Evolutionary conservation across 495 filamentous ascomycete genomes (phyloP).

Genomic region (Podospora pseudoanserina): DNA sequence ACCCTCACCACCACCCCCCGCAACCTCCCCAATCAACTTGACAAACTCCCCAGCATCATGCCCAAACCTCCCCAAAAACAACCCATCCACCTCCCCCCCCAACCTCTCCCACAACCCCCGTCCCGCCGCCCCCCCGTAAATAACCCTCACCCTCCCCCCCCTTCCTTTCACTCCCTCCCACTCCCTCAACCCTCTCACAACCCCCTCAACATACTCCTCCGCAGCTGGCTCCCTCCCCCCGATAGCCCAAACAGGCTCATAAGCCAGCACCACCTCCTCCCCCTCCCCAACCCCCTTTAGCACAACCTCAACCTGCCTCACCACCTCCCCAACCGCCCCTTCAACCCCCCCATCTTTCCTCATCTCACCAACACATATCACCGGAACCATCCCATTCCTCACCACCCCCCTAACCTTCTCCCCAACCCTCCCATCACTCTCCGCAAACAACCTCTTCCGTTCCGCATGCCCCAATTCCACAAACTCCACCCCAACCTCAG

Average conservation of each 20-base stretch:
- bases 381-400: constrained; percentile 65
- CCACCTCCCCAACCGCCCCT: constrained; percentile 62
- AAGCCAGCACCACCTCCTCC: constrained; percentile 73
- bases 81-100: constrained; percentile 67
- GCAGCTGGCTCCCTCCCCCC: constrained; percentile 68
- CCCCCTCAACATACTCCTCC: constrained; percentile 65
- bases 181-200: constrained; percentile 58
- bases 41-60: constrained; percentile 67
- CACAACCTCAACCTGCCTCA: constrained; percentile 58
- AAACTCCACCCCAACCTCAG: constrained; percentile 60
- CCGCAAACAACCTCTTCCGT: constrained; percentile 62
- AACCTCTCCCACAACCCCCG: constrained; percentile 67
- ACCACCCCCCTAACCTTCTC: constrained; percentile 65
- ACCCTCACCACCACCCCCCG: constrained; percentile 7
- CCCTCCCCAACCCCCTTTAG: constrained; percentile 54
- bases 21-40: constrained; percentile 67
- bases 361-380: constrained; percentile 77
- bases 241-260: constrained; percentile 90
- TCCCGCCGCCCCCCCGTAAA: constrained; percentile 80
- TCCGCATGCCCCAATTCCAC: constrained; percentile 82
- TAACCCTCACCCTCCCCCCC: constrained; percentile 56
- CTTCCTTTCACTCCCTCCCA: constrained; percentile 40
- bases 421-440: constrained; percentile 61
- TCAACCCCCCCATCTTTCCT: constrained; percentile 33
- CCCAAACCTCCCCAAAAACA: constrained; percentile 79